A percentile compares a stretch with the other conserved stretches of the same genome.
These are phyloP conservation scores for Angomonas ambiguus DNA, from an alignment of 208 protist species.

Conservation along the genomic window DNA sequence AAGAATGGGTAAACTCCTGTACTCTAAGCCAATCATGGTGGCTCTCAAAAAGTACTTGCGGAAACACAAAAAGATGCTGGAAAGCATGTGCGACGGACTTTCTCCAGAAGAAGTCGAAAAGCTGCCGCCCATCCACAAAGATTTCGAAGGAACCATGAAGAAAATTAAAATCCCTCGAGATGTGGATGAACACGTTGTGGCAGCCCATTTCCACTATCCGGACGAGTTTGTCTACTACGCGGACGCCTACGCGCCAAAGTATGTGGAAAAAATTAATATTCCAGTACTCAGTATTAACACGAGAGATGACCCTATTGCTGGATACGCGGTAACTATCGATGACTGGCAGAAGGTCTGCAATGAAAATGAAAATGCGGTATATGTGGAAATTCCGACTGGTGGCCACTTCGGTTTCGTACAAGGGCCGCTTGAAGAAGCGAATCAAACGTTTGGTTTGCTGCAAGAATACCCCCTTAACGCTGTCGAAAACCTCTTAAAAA, in stretches of 20 bases:
- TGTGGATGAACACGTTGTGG: constrained; percentile 26
- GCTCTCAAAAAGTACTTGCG: constrained; percentile 20
- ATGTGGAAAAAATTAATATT: constrained; percentile 1
- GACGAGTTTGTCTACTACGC: constrained; percentile 27
- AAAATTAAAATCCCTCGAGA: constrained; percentile 13
- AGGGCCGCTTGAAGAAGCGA: constrained; percentile 23
- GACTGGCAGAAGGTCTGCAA: constrained; percentile 23
- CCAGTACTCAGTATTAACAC: constrained; percentile 21
- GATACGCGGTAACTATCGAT: background rate
- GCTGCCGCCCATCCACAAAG: constrained; percentile 10
- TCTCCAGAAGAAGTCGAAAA: constrained; percentile 12
- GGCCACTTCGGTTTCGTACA: constrained; percentile 35
- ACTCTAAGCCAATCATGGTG: constrained; percentile 8
- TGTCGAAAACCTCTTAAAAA: no score
- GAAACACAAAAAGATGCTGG: constrained; percentile 17
- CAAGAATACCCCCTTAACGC: no score
- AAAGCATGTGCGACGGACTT: constrained; percentile 14
- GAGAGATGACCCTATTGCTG: constrained; percentile 27
- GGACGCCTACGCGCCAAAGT: constrained; percentile 14
- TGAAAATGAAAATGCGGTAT: constrained; percentile 15
- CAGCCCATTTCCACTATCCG: constrained; percentile 24
- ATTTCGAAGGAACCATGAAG: constrained; percentile 10
- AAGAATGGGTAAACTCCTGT: constrained; percentile 10
- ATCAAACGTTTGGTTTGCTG: no score
- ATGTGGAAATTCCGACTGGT: constrained; percentile 29